Base-by-base conservation (phyloP, 306 rosid species). In the Glycine soja region DNA sequence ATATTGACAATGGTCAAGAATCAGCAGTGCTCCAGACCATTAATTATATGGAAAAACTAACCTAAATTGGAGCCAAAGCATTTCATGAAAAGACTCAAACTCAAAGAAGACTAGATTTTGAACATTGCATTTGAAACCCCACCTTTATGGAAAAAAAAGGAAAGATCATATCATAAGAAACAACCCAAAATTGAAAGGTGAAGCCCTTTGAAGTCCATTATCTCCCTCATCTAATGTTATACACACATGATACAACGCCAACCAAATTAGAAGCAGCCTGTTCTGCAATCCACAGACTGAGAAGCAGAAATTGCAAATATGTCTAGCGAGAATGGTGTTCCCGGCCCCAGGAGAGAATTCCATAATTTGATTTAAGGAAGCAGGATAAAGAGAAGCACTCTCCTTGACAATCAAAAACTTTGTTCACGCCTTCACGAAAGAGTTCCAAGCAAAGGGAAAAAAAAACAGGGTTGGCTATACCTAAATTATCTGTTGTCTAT, bases 31-130 rank as follows among this genome's bases (percentile, higher is more conserved):
- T 56, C 47, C 13, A 13, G 72, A 62, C 3, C 38, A 66, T 74
- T 56, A 64, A 46, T 19, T 42, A 72, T 62, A 2, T 0, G 9
- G 32, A 76, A 58, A 67, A 78, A 65, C 73, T 40, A 73, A 48
- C 38, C 58, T 13, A 74, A 56, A 67, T 58, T 56, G 47, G 42
- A 46, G 18, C 42, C 61, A 19, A 64, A 73, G 43, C 18, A 43
- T 68, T 79, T 40, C 10, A 8, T 43, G 30, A 30, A 69, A 66
- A 69, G 69, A 56, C 59, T 70, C n/a, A 7, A 43, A 36, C 59
- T 47, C 61, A 58, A 15, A 59, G 24, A 57, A 68, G 45, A 75
- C 75, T 36, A 58, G 73, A 46, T 70, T 79, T 52, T 24, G 19
- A 45, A 45, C 19, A 56, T 69, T 46, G 40, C 69, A 43, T 14